Evolutionary conservation across 2,329 filamentous ascomycete species (phyloP).

Genomic region (Fusarium siculi): DNA sequence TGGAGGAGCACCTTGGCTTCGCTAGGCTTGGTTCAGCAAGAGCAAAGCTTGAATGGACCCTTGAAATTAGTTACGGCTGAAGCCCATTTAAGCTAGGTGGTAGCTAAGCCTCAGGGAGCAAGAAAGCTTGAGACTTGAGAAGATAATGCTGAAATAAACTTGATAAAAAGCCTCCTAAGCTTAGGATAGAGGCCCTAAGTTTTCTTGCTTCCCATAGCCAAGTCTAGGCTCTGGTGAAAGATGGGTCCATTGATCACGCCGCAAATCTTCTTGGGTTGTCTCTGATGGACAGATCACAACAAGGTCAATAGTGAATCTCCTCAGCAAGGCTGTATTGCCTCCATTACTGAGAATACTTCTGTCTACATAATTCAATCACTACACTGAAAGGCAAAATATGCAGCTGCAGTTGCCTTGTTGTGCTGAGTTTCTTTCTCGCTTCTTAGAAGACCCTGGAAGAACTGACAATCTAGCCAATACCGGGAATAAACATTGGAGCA

Average conservation of each 20-base stretch:
- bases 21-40: background rate
- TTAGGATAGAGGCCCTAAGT: background rate
- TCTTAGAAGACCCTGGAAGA: background rate
- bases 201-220: background rate
- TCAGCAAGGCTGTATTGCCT: no score
- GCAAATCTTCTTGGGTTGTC: background rate
- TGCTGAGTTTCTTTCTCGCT: background rate
- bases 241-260: background rate
- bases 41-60: constrained; percentile 26
- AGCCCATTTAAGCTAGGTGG: background rate
- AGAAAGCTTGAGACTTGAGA: background rate
- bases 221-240: constrained; percentile 19
- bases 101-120: background rate
- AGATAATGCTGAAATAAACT: background rate
- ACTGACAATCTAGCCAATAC: constrained; percentile 2
- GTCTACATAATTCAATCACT: background rate
- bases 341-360: background rate
- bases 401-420: background rate
- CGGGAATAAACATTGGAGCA: constrained; percentile 27
- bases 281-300: background rate
- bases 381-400: background rate
- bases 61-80: constrained; percentile 21
- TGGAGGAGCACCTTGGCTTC: background rate
- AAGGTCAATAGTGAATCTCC: background rate
- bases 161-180: background rate